Conservation (phyloP, 768 basidiomycete species). For the Rhodotorula toruloides region DNA sequence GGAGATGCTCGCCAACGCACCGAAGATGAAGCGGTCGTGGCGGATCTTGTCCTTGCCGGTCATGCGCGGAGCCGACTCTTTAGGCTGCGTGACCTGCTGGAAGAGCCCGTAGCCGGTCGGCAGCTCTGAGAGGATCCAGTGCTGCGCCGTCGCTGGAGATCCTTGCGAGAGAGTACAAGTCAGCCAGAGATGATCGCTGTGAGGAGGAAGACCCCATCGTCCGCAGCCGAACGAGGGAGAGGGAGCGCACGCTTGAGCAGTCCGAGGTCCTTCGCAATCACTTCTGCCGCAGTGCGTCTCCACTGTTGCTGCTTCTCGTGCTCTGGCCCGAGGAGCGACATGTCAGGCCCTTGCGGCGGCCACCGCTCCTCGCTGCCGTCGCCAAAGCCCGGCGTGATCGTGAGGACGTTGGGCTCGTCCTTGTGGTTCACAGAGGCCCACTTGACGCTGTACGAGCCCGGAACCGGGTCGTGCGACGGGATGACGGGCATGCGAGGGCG, state of each 20-base stretch:
- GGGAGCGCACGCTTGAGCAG: slow-evolving; percentile 11
- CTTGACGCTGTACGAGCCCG: background rate
- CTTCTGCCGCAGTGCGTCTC: slow-evolving; percentile 28
- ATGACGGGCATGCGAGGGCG: background rate
- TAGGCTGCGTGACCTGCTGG: slow-evolving; percentile 32
- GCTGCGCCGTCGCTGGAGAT: background rate
- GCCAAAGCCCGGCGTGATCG: slow-evolving; percentile 8
- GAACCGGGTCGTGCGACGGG: background rate
- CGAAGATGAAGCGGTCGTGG: slow-evolving; percentile 33
- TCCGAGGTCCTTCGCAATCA: slow-evolving; percentile 21
- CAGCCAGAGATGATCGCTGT: background rate
- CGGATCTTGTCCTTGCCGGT: slow-evolving; percentile 10
- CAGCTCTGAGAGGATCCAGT: slow-evolving; percentile 26
- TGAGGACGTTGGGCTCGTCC: slow-evolving; percentile 16
- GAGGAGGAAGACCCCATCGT: no score
- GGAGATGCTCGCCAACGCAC: background rate
- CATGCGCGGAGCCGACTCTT: background rate
- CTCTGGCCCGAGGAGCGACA: slow-evolving; percentile 5
- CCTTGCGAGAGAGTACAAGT: background rate
- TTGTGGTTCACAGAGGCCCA: background rate
- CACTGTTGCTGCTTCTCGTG: slow-evolving; percentile 26
- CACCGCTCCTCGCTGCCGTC: slow-evolving; percentile 14
- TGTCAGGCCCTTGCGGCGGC: slow-evolving; percentile 17
- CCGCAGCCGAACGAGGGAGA: no score
- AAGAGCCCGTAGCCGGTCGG: slow-evolving; percentile 33